Evolutionary conservation across 768 basidiomycete species (phyloP).

Genomic region (Leccinum subgranulosum): DNA sequence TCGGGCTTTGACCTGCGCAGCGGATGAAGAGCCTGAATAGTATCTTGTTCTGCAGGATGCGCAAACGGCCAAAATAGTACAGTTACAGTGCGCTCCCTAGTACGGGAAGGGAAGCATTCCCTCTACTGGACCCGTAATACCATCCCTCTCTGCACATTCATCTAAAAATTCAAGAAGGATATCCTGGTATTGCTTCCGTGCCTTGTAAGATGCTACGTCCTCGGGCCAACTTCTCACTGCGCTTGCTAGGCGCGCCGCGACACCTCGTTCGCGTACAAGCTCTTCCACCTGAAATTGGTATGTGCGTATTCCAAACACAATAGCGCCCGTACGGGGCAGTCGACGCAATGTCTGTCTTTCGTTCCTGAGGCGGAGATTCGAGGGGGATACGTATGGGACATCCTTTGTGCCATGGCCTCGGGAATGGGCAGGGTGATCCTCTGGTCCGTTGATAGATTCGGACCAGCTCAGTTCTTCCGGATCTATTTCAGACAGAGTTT

Average conservation of each 20-base stretch:
- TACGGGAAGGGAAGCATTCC: conserved; percentile 19
- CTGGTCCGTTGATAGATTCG: conserved; percentile 50
- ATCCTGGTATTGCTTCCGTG: conserved; percentile 21
- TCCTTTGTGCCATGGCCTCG: conserved; percentile 17
- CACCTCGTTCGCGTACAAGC: conserved; percentile 53
- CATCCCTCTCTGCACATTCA: conserved; percentile 21
- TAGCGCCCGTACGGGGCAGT: conserved; percentile 58
- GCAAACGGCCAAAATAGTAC: neutral
- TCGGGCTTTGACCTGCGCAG: neutral
- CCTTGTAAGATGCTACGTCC: conserved; percentile 45
- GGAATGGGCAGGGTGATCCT: conserved; percentile 40
- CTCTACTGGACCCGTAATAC: conserved; percentile 8
- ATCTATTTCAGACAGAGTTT: conserved; percentile 37
- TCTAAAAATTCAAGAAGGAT: conserved; percentile 26
- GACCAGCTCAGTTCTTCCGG: conserved; percentile 70
- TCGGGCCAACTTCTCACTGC: conserved; percentile 67
- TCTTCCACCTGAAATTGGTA: conserved; percentile 57
- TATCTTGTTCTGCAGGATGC: too few species aligned
- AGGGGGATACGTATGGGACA: conserved; percentile 28
- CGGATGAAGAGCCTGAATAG: too few species aligned
- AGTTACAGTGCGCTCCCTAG: neutral
- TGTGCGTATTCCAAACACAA: conserved; percentile 71
- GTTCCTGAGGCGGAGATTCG: conserved; percentile 52
- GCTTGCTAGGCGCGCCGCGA: conserved; percentile 60
- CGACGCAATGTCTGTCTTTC: conserved; percentile 73